Percentiles rank a stretch among this genome's conserved stretches.
Conservation (phyloP, 345 rosid species). For the Adansonia digitata region DNA sequence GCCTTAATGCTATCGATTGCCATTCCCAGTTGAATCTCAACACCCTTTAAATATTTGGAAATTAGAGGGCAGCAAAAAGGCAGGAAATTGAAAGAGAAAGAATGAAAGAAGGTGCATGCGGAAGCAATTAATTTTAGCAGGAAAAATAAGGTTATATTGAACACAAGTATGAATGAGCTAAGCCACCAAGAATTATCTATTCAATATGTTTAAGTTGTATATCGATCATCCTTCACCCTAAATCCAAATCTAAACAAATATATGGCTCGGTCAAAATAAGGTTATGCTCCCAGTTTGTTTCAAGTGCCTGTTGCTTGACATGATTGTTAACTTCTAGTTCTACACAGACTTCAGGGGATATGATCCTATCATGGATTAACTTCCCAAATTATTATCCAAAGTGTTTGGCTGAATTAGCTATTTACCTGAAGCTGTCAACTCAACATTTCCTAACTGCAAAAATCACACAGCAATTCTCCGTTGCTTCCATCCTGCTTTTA, state of each 20-base stretch:
- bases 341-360: not conserved
- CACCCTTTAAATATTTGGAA: slow-evolving; percentile 33
- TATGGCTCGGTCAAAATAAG: not conserved
- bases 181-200: not conserved
- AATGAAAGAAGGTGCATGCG: not conserved
- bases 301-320: not conserved
- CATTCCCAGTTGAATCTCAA: slow-evolving; percentile 59
- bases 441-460: not conserved
- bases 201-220: not conserved
- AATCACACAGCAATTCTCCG: not conserved
- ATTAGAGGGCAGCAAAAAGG: not conserved
- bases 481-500: not conserved
- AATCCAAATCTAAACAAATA: not conserved
- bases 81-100: not conserved
- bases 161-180: not conserved
- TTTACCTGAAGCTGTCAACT: not conserved
- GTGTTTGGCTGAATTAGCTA: not conserved
- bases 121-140: not conserved
- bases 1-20: slow-evolving; percentile 62
- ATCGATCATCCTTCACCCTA: not conserved
- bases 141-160: not conserved
- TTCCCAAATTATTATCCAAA: not conserved
- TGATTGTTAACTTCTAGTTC: not conserved
- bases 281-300: not conserved
- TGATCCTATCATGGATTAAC: not conserved